phyloP scores from a whole-genome alignment of 2,329 filamentous ascomycete genomes.

The Phialophora verrucosa region DNA sequence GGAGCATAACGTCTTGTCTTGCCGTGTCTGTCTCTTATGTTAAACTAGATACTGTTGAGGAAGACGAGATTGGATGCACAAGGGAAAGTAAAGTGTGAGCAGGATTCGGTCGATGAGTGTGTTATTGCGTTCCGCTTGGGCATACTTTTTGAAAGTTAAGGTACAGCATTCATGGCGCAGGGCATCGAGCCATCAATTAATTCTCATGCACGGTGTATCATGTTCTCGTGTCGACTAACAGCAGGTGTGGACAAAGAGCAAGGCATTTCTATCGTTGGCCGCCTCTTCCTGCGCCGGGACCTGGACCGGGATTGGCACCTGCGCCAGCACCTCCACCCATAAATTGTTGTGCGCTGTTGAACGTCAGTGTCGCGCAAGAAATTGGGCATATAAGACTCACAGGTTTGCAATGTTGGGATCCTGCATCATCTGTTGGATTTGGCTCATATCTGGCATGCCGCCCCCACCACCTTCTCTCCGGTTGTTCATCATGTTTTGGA shows the following conservation, averaged over 20 bases:
- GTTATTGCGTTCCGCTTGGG: not conserved
- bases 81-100: not conserved
- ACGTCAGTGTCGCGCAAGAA: constrained; percentile 11
- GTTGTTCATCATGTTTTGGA: constrained; percentile 42
- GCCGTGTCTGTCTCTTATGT: constrained; percentile 25
- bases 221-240: constrained; percentile 28
- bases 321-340: constrained; percentile 64
- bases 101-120: not conserved
- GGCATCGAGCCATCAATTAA: not conserved
- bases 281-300: constrained; percentile 36
- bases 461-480: constrained; percentile 59
- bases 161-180: not conserved
- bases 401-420: constrained; percentile 92
- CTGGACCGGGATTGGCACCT: constrained; percentile 40
- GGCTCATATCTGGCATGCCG: constrained; percentile 82
- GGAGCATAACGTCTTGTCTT: constrained; percentile 22
- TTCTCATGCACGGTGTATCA: constrained; percentile 22
- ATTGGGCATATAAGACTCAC: constrained; percentile 63
- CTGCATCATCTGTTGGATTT: constrained; percentile 74
- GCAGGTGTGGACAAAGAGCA: not conserved
- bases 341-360: constrained; percentile 66
- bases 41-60: not conserved
- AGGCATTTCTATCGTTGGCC: constrained; percentile 20
- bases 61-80: not conserved
- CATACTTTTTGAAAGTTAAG: not conserved